phyloP scores from a whole-genome alignment of 179 eudicot species.

The Camellia oleifera region DNA sequence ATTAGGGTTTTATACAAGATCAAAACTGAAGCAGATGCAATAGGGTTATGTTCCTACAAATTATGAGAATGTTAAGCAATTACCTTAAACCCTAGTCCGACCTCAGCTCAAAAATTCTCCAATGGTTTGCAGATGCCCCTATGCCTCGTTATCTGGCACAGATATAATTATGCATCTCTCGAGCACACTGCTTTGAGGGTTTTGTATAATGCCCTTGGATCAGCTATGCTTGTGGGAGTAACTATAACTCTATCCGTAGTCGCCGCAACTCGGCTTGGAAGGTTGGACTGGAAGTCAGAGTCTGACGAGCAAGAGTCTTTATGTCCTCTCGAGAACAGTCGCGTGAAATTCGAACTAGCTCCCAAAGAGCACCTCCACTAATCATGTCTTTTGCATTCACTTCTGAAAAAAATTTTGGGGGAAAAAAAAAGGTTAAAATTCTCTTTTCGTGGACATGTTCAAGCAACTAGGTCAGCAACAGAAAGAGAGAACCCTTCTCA shows the following conservation, averaged over 20 bases:
- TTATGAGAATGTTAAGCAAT: background rate
- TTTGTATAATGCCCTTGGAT: background rate
- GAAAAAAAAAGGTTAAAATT: background rate
- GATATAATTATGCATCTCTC: background rate
- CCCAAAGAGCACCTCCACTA: slow-evolving; percentile 98
- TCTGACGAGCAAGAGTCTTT: slow-evolving; percentile 75
- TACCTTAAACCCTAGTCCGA: background rate
- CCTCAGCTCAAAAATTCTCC: background rate
- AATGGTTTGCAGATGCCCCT: background rate
- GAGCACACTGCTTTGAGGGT: background rate
- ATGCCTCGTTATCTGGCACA: background rate
- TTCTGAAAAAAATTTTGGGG: slow-evolving; percentile 39
- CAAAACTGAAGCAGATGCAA: slow-evolving; percentile 12
- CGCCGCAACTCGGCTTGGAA: slow-evolving; percentile 76
- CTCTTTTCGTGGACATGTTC: background rate
- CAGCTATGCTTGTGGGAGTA: background rate
- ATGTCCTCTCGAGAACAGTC: slow-evolving; percentile 97
- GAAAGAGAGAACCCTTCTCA: slow-evolving; percentile 21
- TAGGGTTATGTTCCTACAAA: background rate
- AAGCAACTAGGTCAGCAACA: background rate
- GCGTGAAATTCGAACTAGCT: slow-evolving; percentile 87
- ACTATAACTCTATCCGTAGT: slow-evolving; percentile 57
- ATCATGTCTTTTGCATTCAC: slow-evolving; percentile 89
- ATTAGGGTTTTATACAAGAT: background rate
- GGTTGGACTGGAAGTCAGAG: slow-evolving; percentile 68